Conservation (phyloP, 2,329 filamentous ascomycete genomes). For the Emmonsiellopsis sp. region DNA sequence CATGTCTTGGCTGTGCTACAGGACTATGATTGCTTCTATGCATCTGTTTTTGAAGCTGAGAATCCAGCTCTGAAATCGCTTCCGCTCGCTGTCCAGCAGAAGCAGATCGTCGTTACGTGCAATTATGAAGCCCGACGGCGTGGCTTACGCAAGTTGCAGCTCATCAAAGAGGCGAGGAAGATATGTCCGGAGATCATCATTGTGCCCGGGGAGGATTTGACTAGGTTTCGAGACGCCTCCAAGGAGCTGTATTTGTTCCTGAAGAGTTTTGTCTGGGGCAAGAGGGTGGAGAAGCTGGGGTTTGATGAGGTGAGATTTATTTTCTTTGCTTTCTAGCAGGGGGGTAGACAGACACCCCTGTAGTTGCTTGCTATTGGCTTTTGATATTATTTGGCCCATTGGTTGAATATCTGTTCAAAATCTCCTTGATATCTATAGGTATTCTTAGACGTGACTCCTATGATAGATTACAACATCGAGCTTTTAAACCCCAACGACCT, state of each 20-base stretch:
- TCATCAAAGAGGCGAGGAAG: constrained; percentile 69
- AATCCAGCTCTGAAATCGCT: constrained; percentile 61
- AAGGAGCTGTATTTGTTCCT: constrained; percentile 71
- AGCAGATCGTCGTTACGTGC: constrained; percentile 85
- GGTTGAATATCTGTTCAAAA: background rate
- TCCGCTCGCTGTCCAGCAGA: constrained; percentile 81
- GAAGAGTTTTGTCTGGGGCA: constrained; percentile 65
- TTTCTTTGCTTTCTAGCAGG: background rate
- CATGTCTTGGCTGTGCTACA: constrained; percentile 9
- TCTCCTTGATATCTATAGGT: constrained; percentile 31
- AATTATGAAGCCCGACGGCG: constrained; percentile 80
- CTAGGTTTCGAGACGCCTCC: constrained; percentile 74
- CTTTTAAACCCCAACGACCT: constrained; percentile 60
- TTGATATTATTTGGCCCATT: background rate
- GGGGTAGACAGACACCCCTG: background rate
- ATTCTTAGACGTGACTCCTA: constrained; percentile 73
- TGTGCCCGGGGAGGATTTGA: constrained; percentile 76
- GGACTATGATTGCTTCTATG: constrained; percentile 72
- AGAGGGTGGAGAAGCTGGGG: constrained; percentile 68
- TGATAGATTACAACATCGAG: constrained; percentile 70
- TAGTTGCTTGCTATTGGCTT: background rate
- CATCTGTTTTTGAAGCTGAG: constrained; percentile 76
- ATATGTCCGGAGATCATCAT: constrained; percentile 77
- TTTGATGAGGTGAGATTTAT: constrained; percentile 67
- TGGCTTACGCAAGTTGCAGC: constrained; percentile 64